A percentile compares a stretch with the other conserved stretches of the same genome.
These are phyloP conservation scores for Lachancea thermotolerans DNA, from an alignment of 805 yeast species.

Conservation along the genomic window DNA sequence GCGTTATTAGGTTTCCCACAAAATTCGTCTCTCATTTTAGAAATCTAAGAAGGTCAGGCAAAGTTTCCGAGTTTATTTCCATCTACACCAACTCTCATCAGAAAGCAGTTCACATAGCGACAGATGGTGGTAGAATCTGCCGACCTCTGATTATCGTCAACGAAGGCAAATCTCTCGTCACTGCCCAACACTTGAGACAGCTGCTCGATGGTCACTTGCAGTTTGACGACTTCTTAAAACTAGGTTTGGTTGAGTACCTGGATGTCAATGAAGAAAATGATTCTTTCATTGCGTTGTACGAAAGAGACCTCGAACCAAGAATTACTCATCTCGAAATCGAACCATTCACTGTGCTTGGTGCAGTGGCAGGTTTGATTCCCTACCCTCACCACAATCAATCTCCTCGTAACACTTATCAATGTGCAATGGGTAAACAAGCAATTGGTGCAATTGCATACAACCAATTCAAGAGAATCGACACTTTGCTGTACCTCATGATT, in stretches of 20 bases:
- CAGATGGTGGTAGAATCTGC: slow-evolving; percentile 98
- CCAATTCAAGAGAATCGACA: slow-evolving; percentile 92
- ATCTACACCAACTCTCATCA: slow-evolving; percentile 88
- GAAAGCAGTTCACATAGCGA: slow-evolving; percentile 90
- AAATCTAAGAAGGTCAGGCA: slow-evolving; percentile 72
- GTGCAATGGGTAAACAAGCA: slow-evolving; percentile 99
- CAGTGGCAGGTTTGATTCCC: slow-evolving; percentile 97
- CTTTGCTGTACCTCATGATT: slow-evolving; percentile 89
- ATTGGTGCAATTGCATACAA: slow-evolving; percentile 98
- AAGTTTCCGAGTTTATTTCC: slow-evolving; percentile 83
- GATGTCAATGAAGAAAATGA: slow-evolving; percentile 98
- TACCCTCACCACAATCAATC: slow-evolving; percentile 99
- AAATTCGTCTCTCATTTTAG: slow-evolving; percentile 77
- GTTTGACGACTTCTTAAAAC: slow-evolving; percentile 84
- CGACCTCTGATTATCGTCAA: slow-evolving; percentile 89
- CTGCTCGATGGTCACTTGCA: slow-evolving; percentile 64
- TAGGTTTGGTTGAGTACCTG: slow-evolving; percentile 88
- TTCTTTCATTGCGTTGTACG: slow-evolving; percentile 85
- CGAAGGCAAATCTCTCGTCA: slow-evolving; percentile 62
- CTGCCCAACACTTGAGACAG: slow-evolving; percentile 57
- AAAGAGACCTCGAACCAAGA: slow-evolving; percentile 46
- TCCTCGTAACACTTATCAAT: slow-evolving; percentile 98
- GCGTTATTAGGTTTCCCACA: slow-evolving; percentile 82
- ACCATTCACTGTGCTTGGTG: slow-evolving; percentile 96
- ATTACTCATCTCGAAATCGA: slow-evolving; percentile 93